Percentiles rank a stretch among this genome's conserved stretches.
phyloP scores from a whole-genome alignment of 176 grass and related monocot species.

The Saccharum officinarum region DNA sequence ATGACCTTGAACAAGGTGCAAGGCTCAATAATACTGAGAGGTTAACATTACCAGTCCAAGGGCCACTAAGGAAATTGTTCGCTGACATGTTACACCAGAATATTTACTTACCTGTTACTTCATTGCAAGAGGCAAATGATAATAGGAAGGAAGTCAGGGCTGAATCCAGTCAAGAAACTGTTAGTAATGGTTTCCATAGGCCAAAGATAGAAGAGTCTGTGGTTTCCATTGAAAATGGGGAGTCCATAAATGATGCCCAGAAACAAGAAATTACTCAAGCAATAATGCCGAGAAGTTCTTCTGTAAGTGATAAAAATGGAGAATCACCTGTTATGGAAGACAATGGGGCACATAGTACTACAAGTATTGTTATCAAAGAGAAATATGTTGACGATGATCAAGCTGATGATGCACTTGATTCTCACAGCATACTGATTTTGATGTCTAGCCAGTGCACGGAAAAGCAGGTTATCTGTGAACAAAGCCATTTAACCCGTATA shows the following conservation, averaged over 20 bases:
- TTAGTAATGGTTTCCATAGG: constrained; percentile 45
- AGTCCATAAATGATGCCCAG: constrained; percentile 15
- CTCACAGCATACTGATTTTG: constrained; percentile 80
- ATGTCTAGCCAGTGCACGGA: constrained; percentile 68
- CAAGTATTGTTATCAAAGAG: constrained; percentile 50
- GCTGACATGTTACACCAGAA: constrained; percentile 47
- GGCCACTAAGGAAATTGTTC: constrained; percentile 42
- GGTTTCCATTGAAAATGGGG: constrained; percentile 46
- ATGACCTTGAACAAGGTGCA: constrained; percentile 31
- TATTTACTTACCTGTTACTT: constrained; percentile 60
- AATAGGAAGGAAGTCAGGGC: constrained; percentile 44
- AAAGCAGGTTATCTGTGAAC: constrained; percentile 70
- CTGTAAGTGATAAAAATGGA: constrained; percentile 22
- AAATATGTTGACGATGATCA: constrained; percentile 50
- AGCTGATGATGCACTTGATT: constrained; percentile 56
- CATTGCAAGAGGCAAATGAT: constrained; percentile 52
- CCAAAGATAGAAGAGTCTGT: constrained; percentile 39
- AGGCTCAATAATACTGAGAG: constrained; percentile 27
- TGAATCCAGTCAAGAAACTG: constrained; percentile 35
- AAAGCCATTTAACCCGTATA: constrained; percentile 69
- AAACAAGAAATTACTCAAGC: constrained; percentile 34
- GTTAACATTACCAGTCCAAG: constrained; percentile 34
- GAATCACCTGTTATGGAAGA: constrained; percentile 7
- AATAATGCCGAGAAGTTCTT: constrained; percentile 1
- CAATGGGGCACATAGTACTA: constrained; percentile 37